Percentiles rank a stretch among this genome's conserved stretches.
Evolutionary conservation across 306 rosid species (phyloP).

Genomic region (Chamaecrista fasciculata): DNA sequence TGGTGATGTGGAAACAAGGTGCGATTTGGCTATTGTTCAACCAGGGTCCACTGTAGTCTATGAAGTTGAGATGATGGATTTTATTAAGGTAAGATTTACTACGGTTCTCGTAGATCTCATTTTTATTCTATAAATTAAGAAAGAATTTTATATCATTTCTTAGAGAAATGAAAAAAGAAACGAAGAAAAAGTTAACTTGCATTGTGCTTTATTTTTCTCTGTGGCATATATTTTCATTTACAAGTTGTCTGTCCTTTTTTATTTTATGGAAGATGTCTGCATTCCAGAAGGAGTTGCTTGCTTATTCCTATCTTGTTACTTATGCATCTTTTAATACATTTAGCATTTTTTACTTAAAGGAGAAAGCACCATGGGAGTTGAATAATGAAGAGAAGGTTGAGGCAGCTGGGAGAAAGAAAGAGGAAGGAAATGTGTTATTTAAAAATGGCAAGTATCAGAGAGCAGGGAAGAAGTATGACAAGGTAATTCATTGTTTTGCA

Average conservation of each 20-base stretch:
- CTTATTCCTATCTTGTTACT: background rate
- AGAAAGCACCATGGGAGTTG: constrained; percentile 66
- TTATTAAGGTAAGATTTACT: constrained; percentile 46
- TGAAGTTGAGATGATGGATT: constrained; percentile 57
- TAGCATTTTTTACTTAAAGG: constrained; percentile 40
- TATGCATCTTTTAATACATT: constrained; percentile 12
- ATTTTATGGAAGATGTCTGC: background rate
- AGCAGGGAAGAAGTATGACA: constrained; percentile 61
- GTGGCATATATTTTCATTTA: background rate
- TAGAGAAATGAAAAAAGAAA: constrained; percentile 23
- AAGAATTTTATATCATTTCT: constrained; percentile 17
- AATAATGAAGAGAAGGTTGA: constrained; percentile 56
- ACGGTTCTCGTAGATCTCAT: background rate
- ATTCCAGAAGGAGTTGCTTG: background rate
- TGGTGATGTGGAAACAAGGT: constrained; percentile 54
- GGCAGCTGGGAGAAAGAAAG: constrained; percentile 64
- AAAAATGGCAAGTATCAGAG: constrained; percentile 50
- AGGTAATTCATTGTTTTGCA: constrained; percentile 38
- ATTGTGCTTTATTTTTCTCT: constrained; percentile 20
- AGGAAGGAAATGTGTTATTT: constrained; percentile 64
- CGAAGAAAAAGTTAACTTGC: background rate
- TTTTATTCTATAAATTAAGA: background rate
- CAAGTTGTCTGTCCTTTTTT: background rate
- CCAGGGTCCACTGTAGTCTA: constrained; percentile 47
- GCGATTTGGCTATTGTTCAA: constrained; percentile 48